Conservation (phyloP, 1,284 basidiomycete genomes). For the Trichosporon asahii region DNA sequence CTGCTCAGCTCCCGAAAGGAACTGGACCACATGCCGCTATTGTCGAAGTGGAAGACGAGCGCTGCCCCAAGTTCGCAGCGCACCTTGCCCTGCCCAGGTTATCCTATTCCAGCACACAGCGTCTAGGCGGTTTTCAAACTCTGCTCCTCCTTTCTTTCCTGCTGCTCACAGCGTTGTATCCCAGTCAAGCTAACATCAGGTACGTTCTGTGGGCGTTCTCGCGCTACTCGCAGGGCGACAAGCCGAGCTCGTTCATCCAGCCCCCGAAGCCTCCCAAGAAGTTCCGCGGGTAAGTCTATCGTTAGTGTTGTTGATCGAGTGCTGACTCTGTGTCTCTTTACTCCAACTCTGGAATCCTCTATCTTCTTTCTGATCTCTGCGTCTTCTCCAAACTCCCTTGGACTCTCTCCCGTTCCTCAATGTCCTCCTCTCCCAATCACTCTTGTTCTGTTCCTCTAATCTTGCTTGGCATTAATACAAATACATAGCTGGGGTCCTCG, state of each 20-base stretch:
- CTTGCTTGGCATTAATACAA: neutral
- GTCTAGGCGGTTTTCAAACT: too few species aligned
- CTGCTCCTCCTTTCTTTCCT: too few species aligned
- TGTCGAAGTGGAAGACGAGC: too few species aligned
- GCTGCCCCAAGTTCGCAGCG: too few species aligned
- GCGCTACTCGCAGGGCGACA: slow-evolving; percentile 39
- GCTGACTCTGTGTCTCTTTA: neutral
- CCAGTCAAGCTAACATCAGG: slow-evolving; percentile 9
- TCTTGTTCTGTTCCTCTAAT: neutral
- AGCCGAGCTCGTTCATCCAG: slow-evolving; percentile 33
- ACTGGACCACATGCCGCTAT: too few species aligned
- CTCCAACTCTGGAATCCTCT: neutral
- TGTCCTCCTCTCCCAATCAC: neutral
- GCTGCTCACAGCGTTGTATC: neutral
- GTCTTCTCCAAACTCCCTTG: too few species aligned
- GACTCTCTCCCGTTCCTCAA: neutral
- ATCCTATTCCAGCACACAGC: too few species aligned
- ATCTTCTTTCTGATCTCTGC: neutral
- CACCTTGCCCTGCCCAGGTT: too few species aligned
- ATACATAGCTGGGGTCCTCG: slow-evolving; percentile 35
- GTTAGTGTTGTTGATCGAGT: neutral
- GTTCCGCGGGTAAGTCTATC: slow-evolving; percentile 42
- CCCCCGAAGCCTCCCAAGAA: slow-evolving; percentile 41
- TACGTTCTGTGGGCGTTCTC: slow-evolving; percentile 40
- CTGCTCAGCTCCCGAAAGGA: too few species aligned